Conservation (phyloP, 345 rosid species). For the Rhodamnia argentea region DNA sequence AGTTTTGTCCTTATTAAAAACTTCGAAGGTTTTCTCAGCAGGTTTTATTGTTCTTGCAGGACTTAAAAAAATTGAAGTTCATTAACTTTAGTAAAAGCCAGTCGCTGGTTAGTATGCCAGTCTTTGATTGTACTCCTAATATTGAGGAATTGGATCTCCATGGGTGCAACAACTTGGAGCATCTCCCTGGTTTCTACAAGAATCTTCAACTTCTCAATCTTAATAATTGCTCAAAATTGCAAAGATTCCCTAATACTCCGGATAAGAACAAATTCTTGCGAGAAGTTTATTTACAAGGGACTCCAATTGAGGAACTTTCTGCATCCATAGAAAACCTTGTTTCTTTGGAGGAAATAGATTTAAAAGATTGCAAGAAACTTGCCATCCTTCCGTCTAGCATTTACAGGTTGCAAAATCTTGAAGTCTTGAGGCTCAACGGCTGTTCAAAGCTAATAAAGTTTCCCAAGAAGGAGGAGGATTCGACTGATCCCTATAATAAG, state of each 20-base stretch:
- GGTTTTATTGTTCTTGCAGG: not conserved
- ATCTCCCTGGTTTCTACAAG: too few species aligned
- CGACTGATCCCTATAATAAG: not conserved
- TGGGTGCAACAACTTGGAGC: not conserved
- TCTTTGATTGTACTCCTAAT: not conserved
- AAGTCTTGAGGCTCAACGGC: rapidly evolving
- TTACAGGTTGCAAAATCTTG: too few species aligned
- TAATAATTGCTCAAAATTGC: not conserved
- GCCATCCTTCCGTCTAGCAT: not conserved
- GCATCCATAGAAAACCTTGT: not conserved
- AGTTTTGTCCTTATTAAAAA: too few species aligned
- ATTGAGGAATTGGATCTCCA: not conserved
- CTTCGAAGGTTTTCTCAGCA: too few species aligned
- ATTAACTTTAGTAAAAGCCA: too few species aligned
- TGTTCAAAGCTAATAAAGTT: not conserved
- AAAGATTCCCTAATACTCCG: not conserved
- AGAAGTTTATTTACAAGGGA: not conserved
- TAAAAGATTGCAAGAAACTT: not conserved
- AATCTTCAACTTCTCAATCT: too few species aligned
- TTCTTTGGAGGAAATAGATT: not conserved
- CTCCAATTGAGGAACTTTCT: not conserved
- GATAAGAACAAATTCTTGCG: not conserved
- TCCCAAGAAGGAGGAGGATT: not conserved
- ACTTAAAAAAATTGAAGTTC: too few species aligned
- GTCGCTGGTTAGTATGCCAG: too few species aligned